Evolutionary conservation across 2,329 filamentous ascomycete genomes (phyloP).

Genomic region (Microsporum ferrugineum): DNA sequence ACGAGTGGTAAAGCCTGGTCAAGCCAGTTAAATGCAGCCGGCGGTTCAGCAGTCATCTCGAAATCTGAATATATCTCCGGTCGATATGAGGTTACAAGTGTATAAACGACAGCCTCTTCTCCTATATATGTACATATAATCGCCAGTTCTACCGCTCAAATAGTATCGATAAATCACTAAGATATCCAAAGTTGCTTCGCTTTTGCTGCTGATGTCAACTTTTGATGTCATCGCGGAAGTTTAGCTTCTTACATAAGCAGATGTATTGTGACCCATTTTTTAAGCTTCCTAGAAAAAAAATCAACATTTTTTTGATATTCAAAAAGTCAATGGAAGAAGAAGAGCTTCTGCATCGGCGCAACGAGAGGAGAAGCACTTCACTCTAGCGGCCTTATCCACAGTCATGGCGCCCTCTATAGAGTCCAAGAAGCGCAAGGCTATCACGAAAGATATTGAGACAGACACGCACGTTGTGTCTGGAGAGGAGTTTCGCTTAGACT

Average conservation of each 20-base stretch:
- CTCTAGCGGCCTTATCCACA: neutral
- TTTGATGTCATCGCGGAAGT: neutral
- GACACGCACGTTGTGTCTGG: slow-evolving; percentile 42
- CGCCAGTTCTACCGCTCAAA: no score
- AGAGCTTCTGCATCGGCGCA: neutral
- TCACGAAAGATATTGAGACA: slow-evolving; percentile 42
- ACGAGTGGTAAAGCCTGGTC: slow-evolving; percentile 5
- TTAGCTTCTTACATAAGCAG: neutral
- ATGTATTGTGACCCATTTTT: neutral
- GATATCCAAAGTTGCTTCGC: neutral
- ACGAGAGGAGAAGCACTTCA: neutral
- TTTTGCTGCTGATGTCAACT: neutral
- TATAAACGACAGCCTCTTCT: neutral
- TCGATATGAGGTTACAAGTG: neutral
- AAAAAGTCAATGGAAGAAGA: neutral
- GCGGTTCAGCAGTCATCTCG: neutral
- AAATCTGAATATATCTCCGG: neutral
- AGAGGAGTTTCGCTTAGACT: slow-evolving; percentile 43
- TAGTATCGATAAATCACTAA: no score
- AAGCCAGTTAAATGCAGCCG: neutral
- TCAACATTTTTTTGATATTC: neutral
- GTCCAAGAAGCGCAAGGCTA: slow-evolving; percentile 55
- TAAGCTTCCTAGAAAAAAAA: neutral
- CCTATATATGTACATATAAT: no score
- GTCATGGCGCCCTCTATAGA: slow-evolving; percentile 28